phyloP scores from a whole-genome alignment of 257 asterid species.

The Solanum virginianum region DNA sequence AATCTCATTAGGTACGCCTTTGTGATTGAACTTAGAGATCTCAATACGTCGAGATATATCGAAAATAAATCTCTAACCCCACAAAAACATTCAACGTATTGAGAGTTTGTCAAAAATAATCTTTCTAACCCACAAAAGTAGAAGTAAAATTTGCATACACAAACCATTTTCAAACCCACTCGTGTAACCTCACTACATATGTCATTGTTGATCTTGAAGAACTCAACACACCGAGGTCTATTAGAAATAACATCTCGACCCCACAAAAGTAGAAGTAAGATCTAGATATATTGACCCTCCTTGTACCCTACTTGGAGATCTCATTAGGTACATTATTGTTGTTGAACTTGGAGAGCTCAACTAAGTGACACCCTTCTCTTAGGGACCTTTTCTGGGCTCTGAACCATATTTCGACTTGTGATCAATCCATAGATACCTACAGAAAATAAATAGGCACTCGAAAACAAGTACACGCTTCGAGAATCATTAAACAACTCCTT shows the following conservation, averaged over 20 bases:
- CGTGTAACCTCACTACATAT: neutral
- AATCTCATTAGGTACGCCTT: no score
- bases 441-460: neutral
- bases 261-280: neutral
- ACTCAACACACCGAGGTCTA: neutral
- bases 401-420: neutral
- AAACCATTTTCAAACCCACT: neutral
- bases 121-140: no score
- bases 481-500: neutral
- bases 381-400: neutral
- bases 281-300: neutral
- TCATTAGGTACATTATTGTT: neutral
- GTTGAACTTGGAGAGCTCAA: neutral
- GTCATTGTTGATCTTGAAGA: neutral
- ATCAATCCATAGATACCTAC: neutral
- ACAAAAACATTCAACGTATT: no score
- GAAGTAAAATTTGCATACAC: neutral
- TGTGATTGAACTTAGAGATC: neutral
- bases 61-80: no score
- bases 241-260: no score
- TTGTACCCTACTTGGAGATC: neutral
- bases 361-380: neutral
- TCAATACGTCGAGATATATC: no score
- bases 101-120: no score
- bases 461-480: neutral